Base-by-base conservation (phyloP, 148 eudicot species). In the Suaeda aralocaspica region DNA sequence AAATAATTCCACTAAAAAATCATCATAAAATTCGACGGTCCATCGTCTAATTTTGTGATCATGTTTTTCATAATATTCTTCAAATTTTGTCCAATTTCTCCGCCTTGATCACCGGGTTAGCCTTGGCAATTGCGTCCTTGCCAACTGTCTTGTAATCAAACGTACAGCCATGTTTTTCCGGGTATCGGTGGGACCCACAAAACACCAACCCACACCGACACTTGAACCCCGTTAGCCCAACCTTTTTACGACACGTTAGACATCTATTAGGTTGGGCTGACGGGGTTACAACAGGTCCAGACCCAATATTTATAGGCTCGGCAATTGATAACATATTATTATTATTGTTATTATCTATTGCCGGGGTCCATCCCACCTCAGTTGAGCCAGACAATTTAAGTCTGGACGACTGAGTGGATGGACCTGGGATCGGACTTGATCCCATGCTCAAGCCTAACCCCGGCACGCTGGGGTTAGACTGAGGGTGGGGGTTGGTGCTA, bases 171-270 rank as follows among this genome's bases (percentile, higher is more conserved):
- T 88, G 89, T 28, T 79, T 77, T 67, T 88, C 92, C 63, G 92
- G 85, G 79, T 88, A 88, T 72, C 89, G 73, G 64, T 88, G 89
- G 66, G 78, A 49, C 79, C 86, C 86, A 61, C 88, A 88, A 66
- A 75, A 88, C 74, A 79, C 76, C 14, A 69, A 74, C 65, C 86
- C 92, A 24, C 92, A 88, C 77, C 83, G 67, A 73, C 89, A 88
- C 73, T 49, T 82, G 30, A 88, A 85, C 39, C 92, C 89, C 29
- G 80, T 82, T 69, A 88, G 60, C 22, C 92, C 88, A 25, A 86
- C 80, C 73, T 77, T 76, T 71, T 84, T 86, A 65, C 81, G 39
- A 74, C 92, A 88, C 31, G 72, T 58, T 45, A 63, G 45, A 48
- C 92, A 88, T 78, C 88, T 60, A 44, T 76, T 82, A 41, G 84